Evolutionary conservation across 2,329 filamentous ascomycete genomes (phyloP).

Genomic region (Arthrobotrys musiformis): DNA sequence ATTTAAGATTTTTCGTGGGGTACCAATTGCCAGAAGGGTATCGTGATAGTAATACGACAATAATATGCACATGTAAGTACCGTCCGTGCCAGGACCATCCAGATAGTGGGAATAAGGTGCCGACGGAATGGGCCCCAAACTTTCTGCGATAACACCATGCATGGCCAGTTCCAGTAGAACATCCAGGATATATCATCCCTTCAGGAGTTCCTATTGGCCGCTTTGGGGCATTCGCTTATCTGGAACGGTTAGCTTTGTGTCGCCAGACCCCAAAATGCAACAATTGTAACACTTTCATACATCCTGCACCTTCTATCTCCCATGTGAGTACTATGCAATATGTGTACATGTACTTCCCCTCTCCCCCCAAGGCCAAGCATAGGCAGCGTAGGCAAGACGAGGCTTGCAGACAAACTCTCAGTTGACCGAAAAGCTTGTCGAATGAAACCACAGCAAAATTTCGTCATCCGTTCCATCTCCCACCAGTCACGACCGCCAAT

Average conservation of each 20-base stretch:
- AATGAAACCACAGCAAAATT: constrained; percentile 52
- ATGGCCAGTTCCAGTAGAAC: no score
- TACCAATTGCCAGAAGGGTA: neutral
- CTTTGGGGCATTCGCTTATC: constrained; percentile 35
- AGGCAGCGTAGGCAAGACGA: constrained; percentile 1
- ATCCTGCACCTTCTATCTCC: no score
- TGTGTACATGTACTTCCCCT: neutral
- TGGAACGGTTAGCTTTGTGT: constrained; percentile 29
- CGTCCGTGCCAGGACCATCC: constrained; percentile 2
- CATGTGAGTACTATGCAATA: no score
- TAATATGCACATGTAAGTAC: neutral
- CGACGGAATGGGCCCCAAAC: constrained; percentile 19
- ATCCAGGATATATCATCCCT: neutral
- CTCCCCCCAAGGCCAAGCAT: constrained; percentile 24
- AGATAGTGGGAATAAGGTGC: constrained; percentile 38
- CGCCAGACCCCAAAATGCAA: constrained; percentile 46
- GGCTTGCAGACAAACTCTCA: constrained; percentile 31
- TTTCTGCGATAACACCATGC: no score
- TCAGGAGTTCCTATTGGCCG: constrained; percentile 7
- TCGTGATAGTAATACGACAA: constrained; percentile 9
- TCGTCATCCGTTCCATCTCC: constrained; percentile 22
- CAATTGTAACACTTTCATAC: constrained; percentile 11
- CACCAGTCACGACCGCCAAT: constrained; percentile 29
- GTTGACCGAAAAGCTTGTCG: constrained; percentile 47
- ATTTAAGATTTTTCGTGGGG: neutral